phyloP scores from a whole-genome alignment of 2,329 filamentous ascomycete species.

The Penicillium fuscoglaucum region DNA sequence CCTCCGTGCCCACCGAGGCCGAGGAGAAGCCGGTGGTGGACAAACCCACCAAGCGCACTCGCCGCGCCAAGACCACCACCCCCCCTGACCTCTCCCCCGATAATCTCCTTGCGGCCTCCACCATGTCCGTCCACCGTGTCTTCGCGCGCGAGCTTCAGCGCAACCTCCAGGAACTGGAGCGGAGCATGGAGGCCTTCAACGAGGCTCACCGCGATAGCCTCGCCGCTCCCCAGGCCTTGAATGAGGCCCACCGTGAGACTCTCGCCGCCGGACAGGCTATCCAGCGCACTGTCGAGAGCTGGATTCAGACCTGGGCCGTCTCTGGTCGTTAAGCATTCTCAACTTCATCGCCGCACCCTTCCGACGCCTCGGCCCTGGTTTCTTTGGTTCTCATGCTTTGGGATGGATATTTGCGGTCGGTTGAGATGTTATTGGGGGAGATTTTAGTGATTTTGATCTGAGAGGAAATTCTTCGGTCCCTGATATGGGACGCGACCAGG shows the following conservation, averaged over 20 bases:
- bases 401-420: neutral
- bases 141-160: slow-evolving; percentile 59
- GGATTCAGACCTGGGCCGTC: slow-evolving; percentile 22
- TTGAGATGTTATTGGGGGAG: neutral
- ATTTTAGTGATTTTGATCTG: neutral
- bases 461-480: neutral
- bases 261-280: slow-evolving; percentile 11
- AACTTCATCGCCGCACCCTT: neutral
- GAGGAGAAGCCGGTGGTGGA: neutral
- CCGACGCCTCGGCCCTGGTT: neutral
- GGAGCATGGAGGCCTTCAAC: slow-evolving; percentile 53
- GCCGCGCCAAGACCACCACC: neutral
- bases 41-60: neutral
- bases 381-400: neutral
- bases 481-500: neutral
- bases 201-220: slow-evolving; percentile 15
- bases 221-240: slow-evolving; percentile 40
- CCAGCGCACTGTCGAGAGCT: slow-evolving; percentile 22
- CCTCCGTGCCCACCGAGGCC: neutral
- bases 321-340: slow-evolving; percentile 3
- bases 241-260: slow-evolving; percentile 16
- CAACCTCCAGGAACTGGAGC: slow-evolving; percentile 58
- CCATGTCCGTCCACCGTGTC: slow-evolving; percentile 48
- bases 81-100: slow-evolving; percentile 5
- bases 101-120: slow-evolving; percentile 24